Evolutionary conservation across 2,329 filamentous ascomycete species (phyloP), one percentile per base, ranked within the genome.

Genomic region (Scolecobasidium constrictum): DNA sequence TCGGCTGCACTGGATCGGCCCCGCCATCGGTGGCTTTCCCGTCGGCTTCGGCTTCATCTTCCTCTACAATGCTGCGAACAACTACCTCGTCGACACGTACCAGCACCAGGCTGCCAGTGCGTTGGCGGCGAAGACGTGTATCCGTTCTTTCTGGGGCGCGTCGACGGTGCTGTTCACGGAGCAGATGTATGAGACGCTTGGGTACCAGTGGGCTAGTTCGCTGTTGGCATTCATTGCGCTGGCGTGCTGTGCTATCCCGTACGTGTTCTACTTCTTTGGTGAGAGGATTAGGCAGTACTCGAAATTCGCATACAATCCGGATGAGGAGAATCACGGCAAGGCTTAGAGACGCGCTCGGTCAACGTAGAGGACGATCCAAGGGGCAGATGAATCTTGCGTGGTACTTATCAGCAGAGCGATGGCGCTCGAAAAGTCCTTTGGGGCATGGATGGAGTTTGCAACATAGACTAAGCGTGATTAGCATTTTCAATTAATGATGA

Each of bases 31-130:
- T 42, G 83, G 83, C 9, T 56, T 58, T 42, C 54, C 58, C 11
- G 77, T 88, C 42, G 83, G 83, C 9, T 86, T 87, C 53, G 83
- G 83, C 46, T 86, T 87, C 65, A 86, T 87, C 60, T 86, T 87
- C 67, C 67, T 88, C 18, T 88, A 87, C 68, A 87, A 87, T 65
- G 72, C 81, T 7, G 78, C 79, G 52, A 84, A 46, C 33, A 46
- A 46, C 21, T 46, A 46, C 26, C 42, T 46, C 13, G 75, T 81
- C 38, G 77, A 81, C 54, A 75, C 73, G 2, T 81, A 81, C 51
- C 75, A 79, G 51, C 74, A 79, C 62, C 83, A 88, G 61, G 86
- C 86, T 1, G 85, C 86, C 1, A 86, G 81, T 0, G 84, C 83
- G 0, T 72, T 90, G 3, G 85, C 85, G 0, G 83, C 84, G 31